Percentiles rank a stretch among this genome's conserved stretches.
Conservation (phyloP, 805 yeast genomes). For the Cyberlindnera mrakii region DNA sequence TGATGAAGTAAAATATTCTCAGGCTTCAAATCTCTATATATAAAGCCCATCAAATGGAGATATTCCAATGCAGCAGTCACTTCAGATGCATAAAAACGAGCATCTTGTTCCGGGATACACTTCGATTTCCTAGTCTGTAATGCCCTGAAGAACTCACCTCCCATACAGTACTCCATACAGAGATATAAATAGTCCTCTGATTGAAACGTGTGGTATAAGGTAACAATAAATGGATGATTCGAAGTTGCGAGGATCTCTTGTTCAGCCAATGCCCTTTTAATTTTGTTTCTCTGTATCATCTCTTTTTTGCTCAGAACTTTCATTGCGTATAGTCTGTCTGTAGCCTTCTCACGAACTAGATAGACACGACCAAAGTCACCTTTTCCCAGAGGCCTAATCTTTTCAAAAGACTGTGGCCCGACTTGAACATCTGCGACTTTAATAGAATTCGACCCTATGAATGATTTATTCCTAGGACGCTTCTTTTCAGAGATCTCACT, state of each 20-base stretch:
- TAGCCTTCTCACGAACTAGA: conserved; percentile 74
- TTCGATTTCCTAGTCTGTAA: conserved; percentile 84
- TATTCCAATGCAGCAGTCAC: conserved; percentile 96
- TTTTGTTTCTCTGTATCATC: conserved; percentile 92
- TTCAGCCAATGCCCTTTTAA: conserved; percentile 91
- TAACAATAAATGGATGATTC: conserved; percentile 95
- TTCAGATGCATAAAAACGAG: conserved; percentile 91
- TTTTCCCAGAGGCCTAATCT: conserved; percentile 82
- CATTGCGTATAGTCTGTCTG: conserved; percentile 82
- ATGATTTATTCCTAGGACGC: conserved; percentile 41
- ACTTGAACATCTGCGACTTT: conserved; percentile 76
- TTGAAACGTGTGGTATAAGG: conserved; percentile 93
- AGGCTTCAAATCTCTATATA: conserved; percentile 93
- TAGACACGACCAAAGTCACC: conserved; percentile 98
- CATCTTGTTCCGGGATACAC: conserved; percentile 82
- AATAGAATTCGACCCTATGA: conserved; percentile 61
- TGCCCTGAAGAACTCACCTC: conserved; percentile 97
- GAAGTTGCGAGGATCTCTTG: conserved; percentile 94
- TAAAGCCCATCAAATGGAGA: conserved; percentile 93
- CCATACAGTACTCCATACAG: conserved; percentile 99
- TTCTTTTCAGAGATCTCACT: conserved; percentile 13
- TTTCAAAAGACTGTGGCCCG: conserved; percentile 81
- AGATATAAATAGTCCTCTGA: conserved; percentile 84
- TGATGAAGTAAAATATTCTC: conserved; percentile 92
- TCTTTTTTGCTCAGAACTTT: conserved; percentile 85